Base-by-base conservation (phyloP, 768 basidiomycete genomes). In the Rhodotorula toruloides region DNA sequence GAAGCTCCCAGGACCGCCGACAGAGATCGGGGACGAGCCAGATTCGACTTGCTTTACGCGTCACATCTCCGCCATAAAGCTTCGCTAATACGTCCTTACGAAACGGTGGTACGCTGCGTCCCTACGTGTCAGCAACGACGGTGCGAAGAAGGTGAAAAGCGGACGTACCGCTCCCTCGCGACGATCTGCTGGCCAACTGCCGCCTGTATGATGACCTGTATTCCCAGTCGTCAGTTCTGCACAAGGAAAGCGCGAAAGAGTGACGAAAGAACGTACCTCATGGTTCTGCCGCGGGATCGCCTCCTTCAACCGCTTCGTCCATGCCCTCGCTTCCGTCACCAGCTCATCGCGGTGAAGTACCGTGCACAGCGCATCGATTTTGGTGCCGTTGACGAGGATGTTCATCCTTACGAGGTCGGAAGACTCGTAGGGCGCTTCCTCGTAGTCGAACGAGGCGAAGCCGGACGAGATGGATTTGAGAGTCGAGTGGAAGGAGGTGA, bases 381-480 rank as follows among this genome's bases (percentile, higher is more conserved):
- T 86, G 76, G 89, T 88, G 39, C 83, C 83, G 72, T 97, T 97
- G 49, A 99, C 81, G 54, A 96, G 81, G 76, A 99, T 91, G 43
- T 84, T 83, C 86, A 99, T 91, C 89, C 94, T 65, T 34, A 58
- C 63, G 21, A 75, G 70, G 43, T 75, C 72, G 29, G 59, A 62
- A 46, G 59, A 32, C 49, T 72, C 70, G 77, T 97, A 98, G 2
- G 91, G 93, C 10, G 86, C 90, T 76, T 93, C 89, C 77, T 98
- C 93, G 74, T 99, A 99, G 89, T 92, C 91, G 76, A 93, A 93
- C 75, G 88, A 90, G 25, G 90, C 90, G 76, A 88, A 92, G 14
- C 90, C 92, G 17, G 88, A 91, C 74, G 88, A 90, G 58, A 91
- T 84, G 74, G 90, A 87, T 79, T 99, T 99, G 60, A 99, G 82